phyloP scores from a whole-genome alignment of 2,329 filamentous ascomycete genomes.

The Penicillium brasilianum region DNA sequence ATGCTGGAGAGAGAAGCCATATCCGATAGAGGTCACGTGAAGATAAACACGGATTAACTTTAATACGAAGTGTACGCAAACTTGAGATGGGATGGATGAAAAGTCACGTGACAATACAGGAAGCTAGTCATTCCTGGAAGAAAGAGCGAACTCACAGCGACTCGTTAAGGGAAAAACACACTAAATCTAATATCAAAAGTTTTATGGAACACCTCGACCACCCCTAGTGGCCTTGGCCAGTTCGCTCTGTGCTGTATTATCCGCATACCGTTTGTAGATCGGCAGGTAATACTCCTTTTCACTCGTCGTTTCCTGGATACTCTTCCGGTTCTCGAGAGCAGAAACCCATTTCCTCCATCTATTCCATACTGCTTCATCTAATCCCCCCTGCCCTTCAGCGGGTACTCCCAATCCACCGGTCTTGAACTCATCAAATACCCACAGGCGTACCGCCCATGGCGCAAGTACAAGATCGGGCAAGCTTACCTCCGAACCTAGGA shows the following conservation, averaged over 20 bases:
- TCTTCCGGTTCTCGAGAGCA: slow-evolving; percentile 64
- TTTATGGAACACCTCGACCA: slow-evolving; percentile 65
- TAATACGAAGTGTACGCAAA: slow-evolving; percentile 10
- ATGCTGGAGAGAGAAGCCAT: neutral
- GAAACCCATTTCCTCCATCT: slow-evolving; percentile 69
- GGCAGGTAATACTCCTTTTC: slow-evolving; percentile 69
- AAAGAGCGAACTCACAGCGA: neutral
- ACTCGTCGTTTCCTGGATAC: slow-evolving; percentile 71
- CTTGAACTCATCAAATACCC: slow-evolving; percentile 78
- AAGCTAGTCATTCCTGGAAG: neutral
- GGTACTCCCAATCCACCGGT: slow-evolving; percentile 60
- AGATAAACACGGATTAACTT: slow-evolving; percentile 9
- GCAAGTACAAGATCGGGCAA: slow-evolving; percentile 73
- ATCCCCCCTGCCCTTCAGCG: slow-evolving; percentile 52
- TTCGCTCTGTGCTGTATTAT: slow-evolving; percentile 66
- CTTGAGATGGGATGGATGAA: no score
- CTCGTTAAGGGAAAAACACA: neutral
- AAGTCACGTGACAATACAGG: neutral
- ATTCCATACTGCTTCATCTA: slow-evolving; percentile 64
- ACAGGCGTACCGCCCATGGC: slow-evolving; percentile 74
- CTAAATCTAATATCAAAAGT: no score
- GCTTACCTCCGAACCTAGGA: slow-evolving; percentile 66
- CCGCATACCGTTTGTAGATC: slow-evolving; percentile 71
- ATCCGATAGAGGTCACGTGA: slow-evolving; percentile 21
- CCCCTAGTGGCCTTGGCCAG: slow-evolving; percentile 67